Evolutionary conservation across 441 rosid species (phyloP), one percentile per base, ranked within the genome.

Genomic region (Sinapis alba): DNA sequence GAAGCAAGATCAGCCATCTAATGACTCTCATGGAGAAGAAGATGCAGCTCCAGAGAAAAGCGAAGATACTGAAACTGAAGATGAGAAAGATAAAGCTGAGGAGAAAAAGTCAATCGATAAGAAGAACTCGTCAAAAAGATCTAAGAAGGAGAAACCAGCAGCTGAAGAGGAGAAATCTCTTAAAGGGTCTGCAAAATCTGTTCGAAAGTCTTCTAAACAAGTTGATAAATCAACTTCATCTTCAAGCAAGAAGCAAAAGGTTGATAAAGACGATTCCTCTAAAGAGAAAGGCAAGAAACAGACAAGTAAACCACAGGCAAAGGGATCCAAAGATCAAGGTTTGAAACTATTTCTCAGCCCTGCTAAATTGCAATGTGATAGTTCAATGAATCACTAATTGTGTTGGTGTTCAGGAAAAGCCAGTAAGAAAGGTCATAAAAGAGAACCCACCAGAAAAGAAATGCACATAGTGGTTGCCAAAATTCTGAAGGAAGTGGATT

Each of bases 401-500:
- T 65, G 15, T 3, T 34, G 67, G 94, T 58, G 84, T 43, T 86
- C 91, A 85, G 86, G 81, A 19, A 89, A 85, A 83, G 32, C 79
- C 64, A 63, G 78, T 60, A 91, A 84, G 86, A 89, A 83, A 85
- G 77, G 83, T n/a, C 84, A 85, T n/a, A 85, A 85, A 85, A 62
- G 75, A 3, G 91, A 85, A 68, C 99, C 99, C 73, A 87, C 83
- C 72, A 88, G 87, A 81, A 89, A 87, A 75, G 96, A 96, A 84
- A 76, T 93, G 86, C 94, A 87, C 79, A 87, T 83, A 53, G 93
- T 86, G 67, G 97, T 91, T n/a, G 88, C 86, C 30, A 85, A 86
- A 65, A 89, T 96, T 81, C 86, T 93, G 70, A 91, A 96, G 80
- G 86, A 93, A 88, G 99, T 91, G 69, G 98, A 93, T 85, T 96